Percentiles rank a stretch among this genome's conserved stretches.
phyloP scores from a whole-genome alignment of 2,329 filamentous ascomycete species.

The Bipolaris zeicola region DNA sequence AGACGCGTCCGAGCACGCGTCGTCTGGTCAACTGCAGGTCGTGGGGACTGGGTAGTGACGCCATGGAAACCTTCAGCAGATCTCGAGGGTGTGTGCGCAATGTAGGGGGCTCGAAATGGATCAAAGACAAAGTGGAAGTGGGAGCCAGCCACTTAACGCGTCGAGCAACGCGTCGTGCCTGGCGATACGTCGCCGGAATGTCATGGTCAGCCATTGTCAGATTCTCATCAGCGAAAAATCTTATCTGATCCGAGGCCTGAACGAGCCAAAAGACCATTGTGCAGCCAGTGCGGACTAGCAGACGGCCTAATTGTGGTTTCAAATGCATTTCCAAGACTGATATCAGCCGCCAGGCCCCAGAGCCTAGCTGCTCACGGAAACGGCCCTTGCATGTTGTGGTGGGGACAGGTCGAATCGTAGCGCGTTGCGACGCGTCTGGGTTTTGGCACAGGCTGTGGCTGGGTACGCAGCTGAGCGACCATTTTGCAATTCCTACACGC shows the following conservation, averaged over 20 bases:
- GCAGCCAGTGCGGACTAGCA: slow-evolving; percentile 22
- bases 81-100: slow-evolving; percentile 2
- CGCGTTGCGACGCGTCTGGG: slow-evolving; percentile 42
- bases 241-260: slow-evolving; percentile 35
- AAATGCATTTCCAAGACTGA: slow-evolving; percentile 39
- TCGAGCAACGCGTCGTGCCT: slow-evolving; percentile 10
- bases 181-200: slow-evolving; percentile 5
- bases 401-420: slow-evolving; percentile 36
- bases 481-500: slow-evolving; percentile 8
- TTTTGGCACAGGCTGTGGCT: slow-evolving; percentile 33
- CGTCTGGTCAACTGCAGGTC: slow-evolving; percentile 11
- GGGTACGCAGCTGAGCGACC: slow-evolving; percentile 25
- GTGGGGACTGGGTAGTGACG: slow-evolving; percentile 2
- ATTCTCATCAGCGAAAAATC: slow-evolving; percentile 26
- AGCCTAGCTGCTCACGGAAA: slow-evolving; percentile 31
- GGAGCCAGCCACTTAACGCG: not conserved
- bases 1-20: slow-evolving; percentile 17
- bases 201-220: slow-evolving; percentile 10
- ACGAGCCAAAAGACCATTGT: slow-evolving; percentile 17
- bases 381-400: slow-evolving; percentile 39
- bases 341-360: slow-evolving; percentile 34
- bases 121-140: not conserved
- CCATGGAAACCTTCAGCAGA: slow-evolving; percentile 3
- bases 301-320: slow-evolving; percentile 16
- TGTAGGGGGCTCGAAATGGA: not conserved